These are phyloP conservation scores for Fusarium duplospermum DNA, from an alignment of 2,329 filamentous ascomycete genomes.

Conservation along the genomic window DNA sequence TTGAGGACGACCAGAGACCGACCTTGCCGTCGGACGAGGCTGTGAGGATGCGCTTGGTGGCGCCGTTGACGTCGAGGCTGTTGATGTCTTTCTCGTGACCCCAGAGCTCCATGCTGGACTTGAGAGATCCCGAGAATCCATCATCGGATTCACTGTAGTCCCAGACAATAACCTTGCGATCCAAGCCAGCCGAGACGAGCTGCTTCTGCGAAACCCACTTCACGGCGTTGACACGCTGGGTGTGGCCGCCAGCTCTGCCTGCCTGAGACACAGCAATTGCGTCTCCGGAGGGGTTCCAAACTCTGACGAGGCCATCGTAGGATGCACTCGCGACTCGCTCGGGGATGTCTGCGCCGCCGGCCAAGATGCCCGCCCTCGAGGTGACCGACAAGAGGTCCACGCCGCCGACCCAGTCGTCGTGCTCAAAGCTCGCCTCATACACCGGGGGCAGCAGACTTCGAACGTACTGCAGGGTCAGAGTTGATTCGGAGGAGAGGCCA, in stretches of 20 bases:
- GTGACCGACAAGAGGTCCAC: conserved; percentile 82
- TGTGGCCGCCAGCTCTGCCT: conserved; percentile 77
- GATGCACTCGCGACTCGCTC: conserved; percentile 86
- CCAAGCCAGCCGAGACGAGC: conserved; percentile 84
- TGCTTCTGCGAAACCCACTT: conserved; percentile 83
- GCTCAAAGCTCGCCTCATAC: conserved; percentile 92
- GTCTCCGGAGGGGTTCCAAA: conserved; percentile 92
- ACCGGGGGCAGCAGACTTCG: conserved; percentile 89
- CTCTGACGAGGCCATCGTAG: conserved; percentile 87
- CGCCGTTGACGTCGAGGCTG: conserved; percentile 77
- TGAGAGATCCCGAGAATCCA: conserved; percentile 70
- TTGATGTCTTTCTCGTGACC: conserved; percentile 83
- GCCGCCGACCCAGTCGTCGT: conserved; percentile 95
- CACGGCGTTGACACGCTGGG: conserved; percentile 81
- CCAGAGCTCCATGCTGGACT: conserved; percentile 83
- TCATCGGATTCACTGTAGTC: conserved; percentile 79
- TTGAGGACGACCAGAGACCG: conserved; percentile 89
- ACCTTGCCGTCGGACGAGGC: conserved; percentile 85
- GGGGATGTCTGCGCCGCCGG: conserved; percentile 47
- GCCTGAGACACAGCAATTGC: conserved; percentile 81
- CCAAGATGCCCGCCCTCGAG: conserved; percentile 67
- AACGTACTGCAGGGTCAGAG: conserved; percentile 90
- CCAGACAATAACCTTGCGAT: conserved; percentile 90
- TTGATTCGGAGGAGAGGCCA: conserved; percentile 89
- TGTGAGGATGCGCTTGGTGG: conserved; percentile 83